Evolutionary conservation across 768 basidiomycete genomes (phyloP), one percentile per base, ranked within the genome.

Genomic region (Trichaptum fuscoviolaceum): DNA sequence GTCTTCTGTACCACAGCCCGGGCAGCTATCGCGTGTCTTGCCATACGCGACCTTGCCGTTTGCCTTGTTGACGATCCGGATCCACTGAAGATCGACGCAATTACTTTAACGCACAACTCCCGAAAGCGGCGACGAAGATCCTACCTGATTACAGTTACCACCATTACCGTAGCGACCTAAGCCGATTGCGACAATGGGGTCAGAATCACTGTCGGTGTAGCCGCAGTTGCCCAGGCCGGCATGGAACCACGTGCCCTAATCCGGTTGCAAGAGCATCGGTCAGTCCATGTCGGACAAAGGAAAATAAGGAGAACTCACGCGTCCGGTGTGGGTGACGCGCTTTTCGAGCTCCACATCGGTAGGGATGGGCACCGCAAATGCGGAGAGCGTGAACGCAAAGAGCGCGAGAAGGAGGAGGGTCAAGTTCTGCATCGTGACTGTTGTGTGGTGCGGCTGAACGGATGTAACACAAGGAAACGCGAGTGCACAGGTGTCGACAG

Each of bases 231-330:
- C 90, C 26, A 80, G 71, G 35, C 76, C 60, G 15, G 18, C 66
- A 64, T 81, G 85, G 73, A 84, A 92, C 84, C 83, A 92, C 35
- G 90, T 92, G 57, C 85, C 89, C 90, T 91, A 66, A 59, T 8
- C 57, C 34, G 57, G 20, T 30, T 2, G 30, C 30, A 52, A 52
- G 42, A 20, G 10, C 27, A 35, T 52, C 42, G 20, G 42, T 20
- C 42, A 52, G 20, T 4, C 20, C 20, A 27, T 65, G 25, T 15
- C 60, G 60, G 62, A 61, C 59, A 65, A 35, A 57, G 57, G 52
- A 58, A 18, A 64, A 64, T 65, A 58, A 25, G 7, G 35, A 30
- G 17, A 30, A 78, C 85, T 68, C 73, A 91, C 91, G 69, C 79
- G 77, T 57, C 91, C 91, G 7, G 69, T 72, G 70, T 82, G 87